These are phyloP conservation scores for Smittium culicis DNA, from an alignment of 371 early-diverging fungal species.

Conservation along the genomic window DNA sequence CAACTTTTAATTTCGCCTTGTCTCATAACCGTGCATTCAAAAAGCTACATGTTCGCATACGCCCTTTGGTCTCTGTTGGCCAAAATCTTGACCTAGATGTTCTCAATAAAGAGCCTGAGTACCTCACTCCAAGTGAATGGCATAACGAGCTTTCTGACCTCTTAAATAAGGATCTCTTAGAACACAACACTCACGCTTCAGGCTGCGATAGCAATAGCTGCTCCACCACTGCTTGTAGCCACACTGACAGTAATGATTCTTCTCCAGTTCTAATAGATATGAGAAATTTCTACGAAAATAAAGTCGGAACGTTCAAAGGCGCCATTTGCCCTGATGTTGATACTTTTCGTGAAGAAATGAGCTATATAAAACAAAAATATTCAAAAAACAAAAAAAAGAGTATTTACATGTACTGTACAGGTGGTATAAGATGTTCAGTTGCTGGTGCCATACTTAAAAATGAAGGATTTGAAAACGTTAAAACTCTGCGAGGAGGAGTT, in stretches of 20 bases:
- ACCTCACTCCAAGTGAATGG: conserved; percentile 50
- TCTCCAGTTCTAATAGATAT: conserved; percentile 49
- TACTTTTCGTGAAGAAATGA: conserved; percentile 52
- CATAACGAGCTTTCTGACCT: conserved; percentile 46
- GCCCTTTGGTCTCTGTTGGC: conserved; percentile 43
- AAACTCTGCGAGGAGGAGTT: conserved; percentile 59
- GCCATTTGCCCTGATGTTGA: conserved; percentile 54
- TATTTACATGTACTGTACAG: conserved; percentile 72
- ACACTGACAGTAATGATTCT: too few relatives aligned
- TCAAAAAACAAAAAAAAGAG: conserved; percentile 39
- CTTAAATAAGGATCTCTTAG: too few relatives aligned
- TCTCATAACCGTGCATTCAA: conserved; percentile 45
- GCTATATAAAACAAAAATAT: conserved; percentile 33
- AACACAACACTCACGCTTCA: too few relatives aligned
- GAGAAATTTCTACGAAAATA: conserved; percentile 62
- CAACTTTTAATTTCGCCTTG: conserved; percentile 47
- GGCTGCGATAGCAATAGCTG: too few relatives aligned
- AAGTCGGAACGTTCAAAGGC: conserved; percentile 48
- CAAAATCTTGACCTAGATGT: conserved; percentile 36
- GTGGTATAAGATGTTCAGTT: conserved; percentile 64
- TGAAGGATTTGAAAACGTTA: conserved; percentile 50
- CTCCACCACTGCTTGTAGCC: too few relatives aligned
- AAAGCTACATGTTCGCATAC: conserved; percentile 45
- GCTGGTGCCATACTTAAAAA: conserved; percentile 55
- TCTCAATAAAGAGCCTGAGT: conserved; percentile 43